phyloP scores from a whole-genome alignment of 1,139 yeast genomes.

The Pichia sp. region DNA sequence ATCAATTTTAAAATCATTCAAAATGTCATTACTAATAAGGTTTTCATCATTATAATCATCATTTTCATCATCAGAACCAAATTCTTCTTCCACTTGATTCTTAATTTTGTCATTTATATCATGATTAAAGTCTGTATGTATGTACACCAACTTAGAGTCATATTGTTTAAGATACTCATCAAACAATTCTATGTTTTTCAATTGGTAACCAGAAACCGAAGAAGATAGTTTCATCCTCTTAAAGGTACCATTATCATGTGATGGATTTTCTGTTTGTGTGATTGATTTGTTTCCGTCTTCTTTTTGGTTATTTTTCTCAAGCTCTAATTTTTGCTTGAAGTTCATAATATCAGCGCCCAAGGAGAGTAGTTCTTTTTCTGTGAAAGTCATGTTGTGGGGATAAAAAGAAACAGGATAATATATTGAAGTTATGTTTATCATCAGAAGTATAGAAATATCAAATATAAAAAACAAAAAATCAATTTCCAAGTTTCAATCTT shows the following conservation, averaged over 20 bases:
- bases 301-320: slow-evolving; percentile 11
- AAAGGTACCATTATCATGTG: slow-evolving; percentile 31
- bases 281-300: neutral
- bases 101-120: slow-evolving; percentile 22
- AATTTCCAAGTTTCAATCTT: too few species aligned
- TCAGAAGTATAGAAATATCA: too few species aligned
- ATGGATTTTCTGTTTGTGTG: slow-evolving; percentile 20
- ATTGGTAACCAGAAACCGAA: slow-evolving; percentile 19
- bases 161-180: slow-evolving; percentile 16
- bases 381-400: neutral
- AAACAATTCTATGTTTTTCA: slow-evolving; percentile 26
- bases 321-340: slow-evolving; percentile 18
- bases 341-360: slow-evolving; percentile 20
- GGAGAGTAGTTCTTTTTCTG: slow-evolving; percentile 6
- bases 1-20: slow-evolving; percentile 33
- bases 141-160: slow-evolving; percentile 8
- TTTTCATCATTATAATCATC: slow-evolving; percentile 32
- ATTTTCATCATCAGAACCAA: slow-evolving; percentile 26
- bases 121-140: slow-evolving; percentile 16
- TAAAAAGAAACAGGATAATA: too few species aligned
- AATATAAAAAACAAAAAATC: too few species aligned
- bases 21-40: slow-evolving; percentile 1
- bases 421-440: too few species aligned
- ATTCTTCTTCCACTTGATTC: slow-evolving; percentile 25
- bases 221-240: slow-evolving; percentile 26